Conservation (phyloP, 2,329 filamentous ascomycete genomes). For the Penicillium vulpinum region DNA sequence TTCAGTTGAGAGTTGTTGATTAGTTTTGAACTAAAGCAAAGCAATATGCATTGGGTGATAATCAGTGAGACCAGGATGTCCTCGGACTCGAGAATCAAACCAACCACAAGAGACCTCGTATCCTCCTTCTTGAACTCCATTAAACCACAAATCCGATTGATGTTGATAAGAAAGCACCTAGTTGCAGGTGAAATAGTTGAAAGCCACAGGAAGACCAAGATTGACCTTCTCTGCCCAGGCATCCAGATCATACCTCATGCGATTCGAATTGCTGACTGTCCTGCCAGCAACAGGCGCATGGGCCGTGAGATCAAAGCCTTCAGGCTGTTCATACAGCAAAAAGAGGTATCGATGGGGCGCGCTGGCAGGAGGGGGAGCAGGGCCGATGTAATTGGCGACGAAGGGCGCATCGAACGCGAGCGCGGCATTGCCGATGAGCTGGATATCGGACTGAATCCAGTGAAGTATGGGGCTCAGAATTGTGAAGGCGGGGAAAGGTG, state of each 20-base stretch:
- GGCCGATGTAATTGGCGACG: constrained; percentile 45
- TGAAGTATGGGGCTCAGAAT: constrained; percentile 34
- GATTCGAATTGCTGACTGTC: constrained; percentile 35
- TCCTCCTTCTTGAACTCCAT: background rate
- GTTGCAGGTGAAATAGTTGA: constrained; percentile 41
- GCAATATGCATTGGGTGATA: background rate
- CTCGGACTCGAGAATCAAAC: background rate
- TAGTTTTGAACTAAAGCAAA: background rate
- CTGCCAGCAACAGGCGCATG: constrained; percentile 39
- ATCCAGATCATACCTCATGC: constrained; percentile 49
- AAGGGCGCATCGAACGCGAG: constrained; percentile 23
- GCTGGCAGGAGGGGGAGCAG: constrained; percentile 50
- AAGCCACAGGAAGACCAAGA: constrained; percentile 37
- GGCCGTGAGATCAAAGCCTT: constrained; percentile 35
- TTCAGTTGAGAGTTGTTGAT: background rate
- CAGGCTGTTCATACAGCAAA: constrained; percentile 52
- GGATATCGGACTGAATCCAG: constrained; percentile 34
- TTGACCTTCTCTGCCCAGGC: constrained; percentile 39
- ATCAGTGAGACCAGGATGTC: background rate
- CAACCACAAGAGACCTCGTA: background rate
- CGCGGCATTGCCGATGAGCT: constrained; percentile 7
- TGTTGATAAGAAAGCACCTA: constrained; percentile 4
- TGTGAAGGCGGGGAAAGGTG: constrained; percentile 31
- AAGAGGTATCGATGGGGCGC: constrained; percentile 54
- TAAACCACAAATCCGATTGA: background rate